Evolutionary conservation across 1,284 basidiomycete genomes (phyloP), one percentile per base, ranked within the genome.

Genomic region (Leccinum fuscescens): DNA sequence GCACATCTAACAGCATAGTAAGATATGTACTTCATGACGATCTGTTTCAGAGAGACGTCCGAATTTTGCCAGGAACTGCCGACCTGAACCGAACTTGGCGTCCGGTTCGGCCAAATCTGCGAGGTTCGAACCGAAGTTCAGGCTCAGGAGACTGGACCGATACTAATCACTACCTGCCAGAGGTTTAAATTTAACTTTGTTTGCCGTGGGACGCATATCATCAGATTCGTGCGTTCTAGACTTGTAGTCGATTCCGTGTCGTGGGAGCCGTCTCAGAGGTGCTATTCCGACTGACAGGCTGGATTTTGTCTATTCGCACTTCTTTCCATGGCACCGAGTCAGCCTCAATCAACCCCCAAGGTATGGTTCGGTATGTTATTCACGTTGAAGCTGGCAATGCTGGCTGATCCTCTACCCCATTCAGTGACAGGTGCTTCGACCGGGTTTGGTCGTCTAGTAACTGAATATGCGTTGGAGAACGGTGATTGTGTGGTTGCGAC

Each of bases 401-500:
- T 6, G 35, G 31, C 22, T 1, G 29, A 46, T 46, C 37, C 55
- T 60, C 50, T 56, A 55, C 27, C 29, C 11, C 27, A 20, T 20
- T 4, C 24, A 72, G 71, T 74, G 22, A 74, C 73, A n/a, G 73
- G 75, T 46, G 61, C 68, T 27, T 75, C 74, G 7, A 64, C 63
- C 3, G 74, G 73, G 27, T 67, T 77, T 11, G 73, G 73, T 3
- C 70, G 66, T 46, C 58, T 68, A 4, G 44, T 68, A 3, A 64
- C 64, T 17, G 75, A 75, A 55, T 11, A 3, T 50, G 65, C 69
- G 6, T 62, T 77, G 48, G 64, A 60, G 29, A 57, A 61, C 14
- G 75, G 74, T 4, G 68, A 75, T 46, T 58, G 50, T 17, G 74
- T 75, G 3, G 62, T 76, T 11, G 74, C 75, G 27, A 69, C 75